A percentile compares a stretch with the other conserved stretches of the same genome.
Evolutionary conservation across 2,329 filamentous ascomycete species (phyloP).

Genomic region (Penicillium palitans): DNA sequence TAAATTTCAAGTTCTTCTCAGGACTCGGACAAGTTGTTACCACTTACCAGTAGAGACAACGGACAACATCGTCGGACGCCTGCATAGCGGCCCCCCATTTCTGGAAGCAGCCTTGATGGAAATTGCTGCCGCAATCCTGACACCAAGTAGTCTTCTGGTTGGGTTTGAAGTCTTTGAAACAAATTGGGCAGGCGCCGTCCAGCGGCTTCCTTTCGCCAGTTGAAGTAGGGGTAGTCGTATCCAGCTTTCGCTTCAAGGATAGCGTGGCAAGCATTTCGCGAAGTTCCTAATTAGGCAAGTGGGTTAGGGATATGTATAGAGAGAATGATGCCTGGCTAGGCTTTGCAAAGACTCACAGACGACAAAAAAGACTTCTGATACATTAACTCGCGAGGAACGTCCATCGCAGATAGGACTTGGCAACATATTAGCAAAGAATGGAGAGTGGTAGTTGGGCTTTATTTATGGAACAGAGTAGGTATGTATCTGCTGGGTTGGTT

Average conservation of each 20-base stretch:
- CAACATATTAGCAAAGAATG: not conserved
- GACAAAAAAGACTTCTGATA: not conserved
- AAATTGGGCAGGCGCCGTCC: constrained; percentile 64
- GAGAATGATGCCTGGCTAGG: not conserved
- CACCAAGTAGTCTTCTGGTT: constrained; percentile 57
- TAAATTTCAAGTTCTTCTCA: not conserved
- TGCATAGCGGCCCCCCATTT: constrained; percentile 50
- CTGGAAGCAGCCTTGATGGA: constrained; percentile 60
- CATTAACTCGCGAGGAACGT: not conserved
- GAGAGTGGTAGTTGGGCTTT: too few species aligned
- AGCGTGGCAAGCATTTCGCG: constrained; percentile 56
- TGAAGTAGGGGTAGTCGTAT: constrained; percentile 30
- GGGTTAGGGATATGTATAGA: not conserved
- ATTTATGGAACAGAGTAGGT: not conserved
- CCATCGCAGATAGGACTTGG: not conserved
- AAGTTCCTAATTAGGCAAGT: constrained; percentile 47
- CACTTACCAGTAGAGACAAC: constrained; percentile 50
- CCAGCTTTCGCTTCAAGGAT: constrained; percentile 49
- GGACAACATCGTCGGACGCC: constrained; percentile 29
- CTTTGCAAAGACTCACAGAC: not conserved
- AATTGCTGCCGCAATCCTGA: constrained; percentile 63
- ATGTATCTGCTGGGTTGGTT: not conserved
- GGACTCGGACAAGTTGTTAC: not conserved
- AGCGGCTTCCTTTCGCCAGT: constrained; percentile 56
- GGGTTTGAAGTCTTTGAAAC: constrained; percentile 57